Percentiles rank a stretch among this genome's conserved stretches.
Evolutionary conservation across 768 basidiomycete species (phyloP).

Genomic region (Suillus subalutaceus): DNA sequence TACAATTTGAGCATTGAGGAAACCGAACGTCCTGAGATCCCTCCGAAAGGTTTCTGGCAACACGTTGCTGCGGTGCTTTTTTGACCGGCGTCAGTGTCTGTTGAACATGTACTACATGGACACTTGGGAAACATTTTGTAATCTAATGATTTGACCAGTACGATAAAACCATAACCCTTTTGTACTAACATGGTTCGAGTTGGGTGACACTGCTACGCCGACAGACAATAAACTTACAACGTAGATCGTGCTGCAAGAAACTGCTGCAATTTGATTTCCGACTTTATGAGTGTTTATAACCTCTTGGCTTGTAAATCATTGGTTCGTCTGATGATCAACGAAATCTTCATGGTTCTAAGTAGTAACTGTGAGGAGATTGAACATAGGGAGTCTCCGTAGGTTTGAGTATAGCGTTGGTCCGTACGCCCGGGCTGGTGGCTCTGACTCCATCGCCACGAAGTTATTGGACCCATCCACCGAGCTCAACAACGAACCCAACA

Average conservation of each 20-base stretch:
- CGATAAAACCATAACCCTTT: neutral
- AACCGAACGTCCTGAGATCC: constrained; percentile 57
- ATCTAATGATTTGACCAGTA: neutral
- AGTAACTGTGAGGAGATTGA: neutral
- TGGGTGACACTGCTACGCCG: neutral
- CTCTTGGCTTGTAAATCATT: neutral
- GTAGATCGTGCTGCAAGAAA: no score
- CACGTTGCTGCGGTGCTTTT: constrained; percentile 56
- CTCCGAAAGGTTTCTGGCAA: constrained; percentile 52
- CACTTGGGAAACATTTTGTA: neutral
- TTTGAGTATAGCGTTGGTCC: neutral
- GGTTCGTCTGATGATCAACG: neutral
- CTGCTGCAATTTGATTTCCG: neutral
- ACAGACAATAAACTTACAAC: neutral
- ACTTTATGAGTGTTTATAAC: neutral
- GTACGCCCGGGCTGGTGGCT: neutral
- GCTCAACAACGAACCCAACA: constrained; percentile 59
- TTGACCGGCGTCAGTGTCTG: constrained; percentile 28
- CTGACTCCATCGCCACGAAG: neutral
- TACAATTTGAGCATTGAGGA: constrained; percentile 39
- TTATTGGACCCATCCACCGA: constrained; percentile 32
- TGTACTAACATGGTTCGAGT: neutral
- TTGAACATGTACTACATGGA: neutral
- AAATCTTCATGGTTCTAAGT: neutral
- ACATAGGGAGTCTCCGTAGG: neutral